These are phyloP conservation scores for Millerozyma acaciae DNA, from an alignment of 805 yeast genomes.

Conservation along the genomic window DNA sequence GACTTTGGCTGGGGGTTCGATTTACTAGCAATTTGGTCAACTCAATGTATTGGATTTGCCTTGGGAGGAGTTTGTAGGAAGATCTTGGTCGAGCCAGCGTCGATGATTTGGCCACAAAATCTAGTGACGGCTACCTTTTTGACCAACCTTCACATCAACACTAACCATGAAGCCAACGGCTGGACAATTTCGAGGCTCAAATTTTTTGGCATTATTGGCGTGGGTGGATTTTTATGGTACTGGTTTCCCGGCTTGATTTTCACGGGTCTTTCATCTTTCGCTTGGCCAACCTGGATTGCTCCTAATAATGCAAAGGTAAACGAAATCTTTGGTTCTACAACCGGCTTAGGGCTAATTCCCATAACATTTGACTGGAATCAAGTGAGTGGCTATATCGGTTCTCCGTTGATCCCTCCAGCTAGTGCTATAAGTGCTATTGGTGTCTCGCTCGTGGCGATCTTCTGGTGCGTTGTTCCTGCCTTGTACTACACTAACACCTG, in stretches of 20 bases:
- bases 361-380: constrained; percentile 64
- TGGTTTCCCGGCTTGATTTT: constrained; percentile 29
- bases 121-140: constrained; percentile 57
- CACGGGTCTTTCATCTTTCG: constrained; percentile 22
- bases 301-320: constrained; percentile 22
- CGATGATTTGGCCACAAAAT: constrained; percentile 68
- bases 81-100: constrained; percentile 58
- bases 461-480: constrained; percentile 55
- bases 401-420: constrained; percentile 64
- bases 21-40: constrained; percentile 23
- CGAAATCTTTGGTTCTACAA: constrained; percentile 21
- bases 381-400: constrained; percentile 51
- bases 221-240: constrained; percentile 20
- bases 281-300: constrained; percentile 30
- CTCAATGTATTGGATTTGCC: constrained; percentile 66
- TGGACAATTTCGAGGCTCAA: constrained; percentile 55
- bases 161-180: constrained; percentile 53
- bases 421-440: constrained; percentile 44
- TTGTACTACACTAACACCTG: constrained; percentile 53
- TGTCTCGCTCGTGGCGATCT: constrained; percentile 25
- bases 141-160: constrained; percentile 49
- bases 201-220: constrained; percentile 43
- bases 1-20: constrained; percentile 8
- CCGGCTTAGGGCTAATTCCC: constrained; percentile 31
- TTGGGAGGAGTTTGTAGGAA: constrained; percentile 61